These are phyloP conservation scores for Debaryomycetaceae sp. DNA, from an alignment of 1,139 yeast genomes.

Conservation along the genomic window DNA sequence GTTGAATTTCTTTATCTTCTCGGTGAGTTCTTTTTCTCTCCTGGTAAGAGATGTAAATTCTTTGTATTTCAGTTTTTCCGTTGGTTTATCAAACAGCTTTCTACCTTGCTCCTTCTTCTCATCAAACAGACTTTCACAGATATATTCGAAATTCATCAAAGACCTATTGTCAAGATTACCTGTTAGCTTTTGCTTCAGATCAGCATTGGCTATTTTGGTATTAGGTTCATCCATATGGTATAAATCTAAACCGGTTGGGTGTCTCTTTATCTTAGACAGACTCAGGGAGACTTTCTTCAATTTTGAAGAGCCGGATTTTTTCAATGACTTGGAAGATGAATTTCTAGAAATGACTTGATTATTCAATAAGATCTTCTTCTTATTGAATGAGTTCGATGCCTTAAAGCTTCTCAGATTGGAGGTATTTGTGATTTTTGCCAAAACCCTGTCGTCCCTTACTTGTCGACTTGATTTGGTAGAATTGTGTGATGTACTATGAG, in stretches of 20 bases:
- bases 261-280: slow-evolving; percentile 19
- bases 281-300: slow-evolving; percentile 7
- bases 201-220: slow-evolving; percentile 1
- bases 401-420: slow-evolving; percentile 21
- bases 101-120: slow-evolving; percentile 2
- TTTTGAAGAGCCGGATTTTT: slow-evolving; percentile 4
- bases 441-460: slow-evolving; percentile 12
- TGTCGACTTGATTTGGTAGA: slow-evolving; percentile 15
- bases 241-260: slow-evolving; percentile 19
- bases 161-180: slow-evolving; percentile 20
- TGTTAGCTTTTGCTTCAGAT: slow-evolving; percentile 6
- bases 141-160: slow-evolving; percentile 26
- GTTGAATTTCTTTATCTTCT: slow-evolving; percentile 25
- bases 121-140: slow-evolving; percentile 32
- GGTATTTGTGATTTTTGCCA: slow-evolving; percentile 31
- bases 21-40: slow-evolving; percentile 19
- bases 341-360: slow-evolving; percentile 25
- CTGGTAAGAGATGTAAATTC: slow-evolving; percentile 5
- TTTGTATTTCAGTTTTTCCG: slow-evolving; percentile 4
- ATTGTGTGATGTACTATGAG: slow-evolving; percentile 19
- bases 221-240: slow-evolving; percentile 11
- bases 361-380: slow-evolving; percentile 29
- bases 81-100: neutral
- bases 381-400: slow-evolving; percentile 41
- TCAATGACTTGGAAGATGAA: slow-evolving; percentile 18